Evolutionary conservation across 2,329 filamentous ascomycete species (phyloP).

Genomic region (Domatiomyces catenatus): DNA sequence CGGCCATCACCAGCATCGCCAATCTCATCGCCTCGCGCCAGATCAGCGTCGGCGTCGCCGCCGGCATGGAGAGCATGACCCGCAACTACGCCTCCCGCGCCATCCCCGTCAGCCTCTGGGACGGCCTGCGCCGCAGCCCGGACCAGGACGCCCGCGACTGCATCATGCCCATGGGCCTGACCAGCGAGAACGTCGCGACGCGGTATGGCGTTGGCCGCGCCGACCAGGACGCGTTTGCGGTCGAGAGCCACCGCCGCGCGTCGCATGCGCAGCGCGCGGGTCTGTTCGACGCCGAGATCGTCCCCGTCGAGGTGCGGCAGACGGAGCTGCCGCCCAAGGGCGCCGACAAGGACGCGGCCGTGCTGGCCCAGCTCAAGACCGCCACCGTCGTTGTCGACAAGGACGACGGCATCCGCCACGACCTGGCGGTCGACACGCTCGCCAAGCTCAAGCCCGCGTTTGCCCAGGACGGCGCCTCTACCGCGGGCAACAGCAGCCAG

Average conservation of each 20-base stretch:
- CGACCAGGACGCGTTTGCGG: conserved; percentile 75
- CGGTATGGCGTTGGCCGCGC: conserved; percentile 57
- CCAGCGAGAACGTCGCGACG: conserved; percentile 71
- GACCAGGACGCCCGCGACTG: conserved; percentile 64
- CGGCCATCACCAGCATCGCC: conserved; percentile 59
- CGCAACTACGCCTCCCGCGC: conserved; percentile 71
- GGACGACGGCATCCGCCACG: conserved; percentile 70
- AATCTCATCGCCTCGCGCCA: conserved; percentile 59
- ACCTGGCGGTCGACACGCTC: conserved; percentile 53
- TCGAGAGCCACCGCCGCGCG: conserved; percentile 57
- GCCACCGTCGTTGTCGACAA: conserved; percentile 47
- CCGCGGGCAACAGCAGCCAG: conserved; percentile 73
- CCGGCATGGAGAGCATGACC: conserved; percentile 94
- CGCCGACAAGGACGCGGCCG: conserved; percentile 21
- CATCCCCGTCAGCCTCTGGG: conserved; percentile 73
- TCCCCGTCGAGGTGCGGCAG: conserved; percentile 59
- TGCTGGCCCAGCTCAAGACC: background rate
- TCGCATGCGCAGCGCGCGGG: conserved; percentile 53
- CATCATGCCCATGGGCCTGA: conserved; percentile 87
- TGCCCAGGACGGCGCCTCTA: conserved; percentile 55
- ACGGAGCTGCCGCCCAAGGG: conserved; percentile 43
- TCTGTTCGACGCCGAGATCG: conserved; percentile 61
- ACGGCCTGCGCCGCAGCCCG: conserved; percentile 47
- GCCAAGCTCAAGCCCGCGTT: conserved; percentile 76
- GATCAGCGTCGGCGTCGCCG: conserved; percentile 61